Conservation (phyloP, 1,284 basidiomycete species). For the Blastosporella zonata region DNA sequence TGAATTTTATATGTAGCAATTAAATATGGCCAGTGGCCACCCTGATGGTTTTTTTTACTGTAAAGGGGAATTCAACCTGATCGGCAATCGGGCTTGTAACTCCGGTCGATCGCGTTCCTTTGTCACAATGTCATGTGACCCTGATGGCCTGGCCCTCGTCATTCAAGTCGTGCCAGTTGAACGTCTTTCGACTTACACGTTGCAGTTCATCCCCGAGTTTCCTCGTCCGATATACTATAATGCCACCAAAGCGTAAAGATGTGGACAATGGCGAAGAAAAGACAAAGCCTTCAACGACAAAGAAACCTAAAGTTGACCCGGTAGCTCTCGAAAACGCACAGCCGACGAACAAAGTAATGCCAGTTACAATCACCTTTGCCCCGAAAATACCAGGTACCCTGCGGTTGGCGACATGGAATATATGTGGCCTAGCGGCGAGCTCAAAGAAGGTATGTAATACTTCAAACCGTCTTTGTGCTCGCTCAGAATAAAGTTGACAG, state of each 20-base stretch:
- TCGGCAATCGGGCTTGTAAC: conserved; percentile 7
- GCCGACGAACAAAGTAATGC: conserved; percentile 71
- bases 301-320: conserved; percentile 25
- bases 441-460: conserved; percentile 61
- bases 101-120: conserved; percentile 13
- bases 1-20: not conserved
- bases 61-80: conserved; percentile 15
- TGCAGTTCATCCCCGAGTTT: not conserved
- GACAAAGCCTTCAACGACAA: conserved; percentile 18
- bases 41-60: not conserved
- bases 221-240: conserved; percentile 13
- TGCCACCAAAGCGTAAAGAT: conserved; percentile 33
- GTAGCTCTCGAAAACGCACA: conserved; percentile 40
- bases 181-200: not conserved
- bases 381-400: conserved; percentile 43
- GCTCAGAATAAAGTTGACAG: conserved; percentile 35
- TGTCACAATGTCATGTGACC: conserved; percentile 14
- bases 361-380: conserved; percentile 61
- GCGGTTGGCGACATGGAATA: conserved; percentile 74
- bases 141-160: not conserved
- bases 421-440: conserved; percentile 66
- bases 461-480: not conserved
- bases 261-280: conserved; percentile 23
- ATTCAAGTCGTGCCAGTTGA: not conserved
- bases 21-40: conserved; percentile 6